Evolutionary conservation across 2,329 filamentous ascomycete species (phyloP).

Genomic region (Alternaria sp.): DNA sequence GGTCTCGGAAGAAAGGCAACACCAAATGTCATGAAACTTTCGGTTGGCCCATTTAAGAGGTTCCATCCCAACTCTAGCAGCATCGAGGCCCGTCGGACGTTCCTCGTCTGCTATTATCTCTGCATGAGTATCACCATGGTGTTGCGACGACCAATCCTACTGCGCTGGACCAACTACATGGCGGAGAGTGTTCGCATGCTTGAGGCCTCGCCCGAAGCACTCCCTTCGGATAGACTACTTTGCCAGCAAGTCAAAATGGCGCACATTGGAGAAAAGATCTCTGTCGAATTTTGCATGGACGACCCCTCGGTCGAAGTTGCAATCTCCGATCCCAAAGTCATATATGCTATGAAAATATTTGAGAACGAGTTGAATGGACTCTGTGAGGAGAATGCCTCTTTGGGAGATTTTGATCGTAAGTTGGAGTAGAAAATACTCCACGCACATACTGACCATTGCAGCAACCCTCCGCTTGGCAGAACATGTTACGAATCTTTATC

Average conservation of each 20-base stretch:
- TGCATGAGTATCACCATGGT: conserved; percentile 67
- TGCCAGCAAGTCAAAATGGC: conserved; percentile 67
- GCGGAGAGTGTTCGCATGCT: conserved; percentile 68
- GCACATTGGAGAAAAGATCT: conserved; percentile 66
- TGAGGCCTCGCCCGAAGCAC: conserved; percentile 63
- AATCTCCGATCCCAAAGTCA: conserved; percentile 64
- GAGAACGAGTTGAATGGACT: conserved; percentile 59
- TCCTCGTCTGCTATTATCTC: conserved; percentile 69
- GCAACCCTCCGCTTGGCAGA: conserved; percentile 56
- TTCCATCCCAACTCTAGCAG: conserved; percentile 59
- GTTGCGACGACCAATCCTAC: conserved; percentile 64
- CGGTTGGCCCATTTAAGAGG: conserved; percentile 45
- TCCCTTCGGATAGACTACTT: conserved; percentile 65
- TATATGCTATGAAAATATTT: conserved; percentile 63
- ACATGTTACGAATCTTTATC: conserved; percentile 59
- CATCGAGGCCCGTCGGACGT: conserved; percentile 66
- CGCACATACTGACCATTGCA: conserved; percentile 24
- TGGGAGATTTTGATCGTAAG: conserved; percentile 51
- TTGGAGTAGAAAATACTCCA: not conserved
- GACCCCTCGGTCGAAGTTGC: conserved; percentile 60
- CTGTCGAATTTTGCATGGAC: conserved; percentile 65
- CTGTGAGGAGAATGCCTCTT: conserved; percentile 49
- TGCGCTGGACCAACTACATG: conserved; percentile 70
- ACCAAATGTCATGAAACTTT: conserved; percentile 52
- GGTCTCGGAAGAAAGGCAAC: conserved; percentile 71